phyloP scores from a whole-genome alignment of 306 rosid species.

The Fagus sylvatica region DNA sequence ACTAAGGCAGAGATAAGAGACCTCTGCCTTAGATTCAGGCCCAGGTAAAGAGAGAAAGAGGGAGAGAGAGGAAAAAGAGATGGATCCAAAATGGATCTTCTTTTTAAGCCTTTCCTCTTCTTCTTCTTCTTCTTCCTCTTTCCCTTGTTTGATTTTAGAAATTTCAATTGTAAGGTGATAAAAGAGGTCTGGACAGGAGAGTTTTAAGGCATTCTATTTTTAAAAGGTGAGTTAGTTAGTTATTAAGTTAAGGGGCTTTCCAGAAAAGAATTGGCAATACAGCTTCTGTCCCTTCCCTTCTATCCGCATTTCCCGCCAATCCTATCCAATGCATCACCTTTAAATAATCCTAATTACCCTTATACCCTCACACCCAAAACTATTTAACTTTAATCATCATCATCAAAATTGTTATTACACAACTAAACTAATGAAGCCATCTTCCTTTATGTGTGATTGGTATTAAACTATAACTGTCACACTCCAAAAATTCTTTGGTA shows the following conservation, averaged over 20 bases:
- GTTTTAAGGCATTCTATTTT: conserved; percentile 53
- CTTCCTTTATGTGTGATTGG: conserved; percentile 4
- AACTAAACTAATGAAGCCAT: not conserved
- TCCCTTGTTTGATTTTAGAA: conserved; percentile 7
- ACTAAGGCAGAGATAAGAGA: conserved; percentile 73
- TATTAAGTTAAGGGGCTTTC: conserved; percentile 22
- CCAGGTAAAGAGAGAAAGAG: conserved; percentile 8
- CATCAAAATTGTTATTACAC: too few species aligned
- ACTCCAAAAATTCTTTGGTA: not conserved
- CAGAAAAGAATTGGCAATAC: not conserved
- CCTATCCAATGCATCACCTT: not conserved
- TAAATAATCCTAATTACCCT: not conserved
- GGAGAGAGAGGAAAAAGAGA: conserved; percentile 14
- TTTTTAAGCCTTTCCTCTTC: conserved; percentile 12
- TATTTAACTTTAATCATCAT: too few species aligned
- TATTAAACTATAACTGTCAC: not conserved
- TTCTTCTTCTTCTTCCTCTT: not conserved
- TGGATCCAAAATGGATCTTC: not conserved
- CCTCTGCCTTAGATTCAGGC: conserved; percentile 75
- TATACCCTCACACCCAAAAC: too few species aligned
- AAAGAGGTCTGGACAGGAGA: conserved; percentile 47
- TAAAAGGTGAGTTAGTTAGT: conserved; percentile 7
- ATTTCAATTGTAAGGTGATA: conserved; percentile 19
- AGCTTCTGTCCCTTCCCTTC: not conserved
- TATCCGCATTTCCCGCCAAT: conserved; percentile 37